Evolutionary conservation across 805 yeast genomes (phyloP), one percentile per base, ranked within the genome.

Genomic region (Maudiozyma pseudohumilis): DNA sequence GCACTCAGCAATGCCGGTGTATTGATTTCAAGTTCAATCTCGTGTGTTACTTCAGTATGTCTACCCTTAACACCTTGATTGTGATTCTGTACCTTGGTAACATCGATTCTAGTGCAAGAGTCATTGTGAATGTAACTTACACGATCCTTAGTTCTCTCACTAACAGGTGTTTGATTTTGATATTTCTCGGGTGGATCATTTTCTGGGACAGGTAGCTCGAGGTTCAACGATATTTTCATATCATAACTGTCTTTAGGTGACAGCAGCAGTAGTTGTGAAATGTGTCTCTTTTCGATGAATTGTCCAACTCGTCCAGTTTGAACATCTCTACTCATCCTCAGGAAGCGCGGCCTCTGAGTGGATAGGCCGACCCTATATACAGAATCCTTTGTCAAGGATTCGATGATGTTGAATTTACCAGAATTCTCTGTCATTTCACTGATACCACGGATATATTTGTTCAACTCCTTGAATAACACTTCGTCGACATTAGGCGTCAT

Each of bases 201-300:
- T 18, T 74, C 72, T 5, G 63, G 54, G 10, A 60, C 60, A 0
- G 95, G 95, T 41, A 78, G 56, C 73, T 87, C 96, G 21, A 82
- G 59, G 27, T 85, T 75, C 45, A 88, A 61, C 5, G 94, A 77
- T 26, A 87, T 63, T 48, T 94, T 70, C 47, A 80, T 66, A 60
- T 87, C 96, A 53, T 77, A 79, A 59, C 77, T 68, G 23, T 82
- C 74, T 45, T 82, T 79, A 4, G 96, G 96, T 38, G 80, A 71
- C 50, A 74, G 77, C 16, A 87, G 66, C 49, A 74, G 70, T 39
- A 88, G 58, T 53, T 81, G 86, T 2, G 85, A 73, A n/a, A 86
- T 62, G 38, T 89, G 68, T 47, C 74, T 72, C 53, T 87, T 87
- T 42, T 76, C 77, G 36, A 87, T 81, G 30, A 79, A 79, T 23